Percentiles rank a stretch among this genome's conserved stretches.
These are phyloP conservation scores for Hsuehochloa calcarea DNA, from an alignment of 176 grass and related monocot species.

Conservation along the genomic window DNA sequence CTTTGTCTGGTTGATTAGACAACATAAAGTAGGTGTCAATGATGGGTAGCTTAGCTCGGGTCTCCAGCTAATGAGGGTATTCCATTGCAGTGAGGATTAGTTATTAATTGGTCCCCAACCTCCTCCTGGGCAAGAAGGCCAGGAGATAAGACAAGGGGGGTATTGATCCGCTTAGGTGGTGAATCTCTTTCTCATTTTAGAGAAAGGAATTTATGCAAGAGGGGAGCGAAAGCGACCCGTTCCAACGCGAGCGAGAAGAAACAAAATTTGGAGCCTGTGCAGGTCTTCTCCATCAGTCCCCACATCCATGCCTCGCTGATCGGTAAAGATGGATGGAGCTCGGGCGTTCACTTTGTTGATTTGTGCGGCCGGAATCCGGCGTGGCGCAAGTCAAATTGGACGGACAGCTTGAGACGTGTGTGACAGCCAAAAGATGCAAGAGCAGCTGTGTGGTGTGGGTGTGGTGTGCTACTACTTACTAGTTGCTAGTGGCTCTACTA, in stretches of 20 bases:
- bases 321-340: not conserved
- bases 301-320: not conserved
- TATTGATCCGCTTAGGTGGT: constrained; percentile 16
- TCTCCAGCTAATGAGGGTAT: not conserved
- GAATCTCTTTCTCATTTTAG: constrained; percentile 25
- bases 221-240: constrained; percentile 18
- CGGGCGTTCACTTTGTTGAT: not conserved
- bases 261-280: constrained; percentile 14
- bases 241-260: not conserved
- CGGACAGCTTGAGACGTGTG: not conserved
- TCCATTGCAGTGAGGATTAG: not conserved
- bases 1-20: constrained; percentile 19
- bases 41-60: constrained; percentile 11
- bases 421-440: constrained; percentile 16
- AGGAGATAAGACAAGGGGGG: constrained; percentile 41
- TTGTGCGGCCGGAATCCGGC: not conserved
- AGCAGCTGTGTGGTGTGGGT: not conserved
- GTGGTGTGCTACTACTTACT: not conserved
- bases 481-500: no score
- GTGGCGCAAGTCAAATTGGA: not conserved
- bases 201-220: not conserved
- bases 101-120: constrained; percentile 19
- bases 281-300: constrained; percentile 15
- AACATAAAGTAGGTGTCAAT: constrained; percentile 28
- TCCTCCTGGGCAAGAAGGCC: constrained; percentile 11